These are phyloP conservation scores for Leccinum subspadiceum DNA, from an alignment of 1,284 basidiomycete genomes.

Conservation along the genomic window DNA sequence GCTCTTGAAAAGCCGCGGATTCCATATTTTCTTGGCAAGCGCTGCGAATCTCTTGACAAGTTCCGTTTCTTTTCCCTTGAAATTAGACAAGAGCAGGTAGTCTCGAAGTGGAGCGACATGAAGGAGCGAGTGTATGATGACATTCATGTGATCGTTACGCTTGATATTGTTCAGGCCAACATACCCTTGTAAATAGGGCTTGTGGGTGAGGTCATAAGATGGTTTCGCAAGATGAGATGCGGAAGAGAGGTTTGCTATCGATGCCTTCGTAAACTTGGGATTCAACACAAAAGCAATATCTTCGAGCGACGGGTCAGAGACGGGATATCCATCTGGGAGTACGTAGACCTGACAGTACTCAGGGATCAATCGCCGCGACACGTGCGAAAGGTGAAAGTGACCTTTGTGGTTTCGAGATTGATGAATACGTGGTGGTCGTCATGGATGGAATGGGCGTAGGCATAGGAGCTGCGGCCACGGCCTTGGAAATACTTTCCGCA, in stretches of 20 bases:
- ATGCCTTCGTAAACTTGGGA: constrained; percentile 71
- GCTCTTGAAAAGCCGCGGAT: constrained; percentile 92
- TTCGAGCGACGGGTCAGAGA: constrained; percentile 92
- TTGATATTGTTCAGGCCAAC: constrained; percentile 98
- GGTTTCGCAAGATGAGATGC: constrained; percentile 64
- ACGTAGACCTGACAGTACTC: constrained; percentile 77
- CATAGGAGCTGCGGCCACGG: constrained; percentile 88
- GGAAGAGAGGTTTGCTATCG: constrained; percentile 54
- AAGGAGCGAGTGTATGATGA: constrained; percentile 90
- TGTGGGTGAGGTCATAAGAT: constrained; percentile 81
- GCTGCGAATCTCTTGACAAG: constrained; percentile 84
- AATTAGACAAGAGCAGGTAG: constrained; percentile 77
- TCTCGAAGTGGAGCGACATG: constrained; percentile 91
- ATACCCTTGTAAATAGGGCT: constrained; percentile 89
- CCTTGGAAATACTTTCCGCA: constrained; percentile 99
- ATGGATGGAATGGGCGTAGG: constrained; percentile 96
- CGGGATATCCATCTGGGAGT: constrained; percentile 95
- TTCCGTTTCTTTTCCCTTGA: constrained; percentile 75
- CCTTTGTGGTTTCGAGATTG: constrained; percentile 90
- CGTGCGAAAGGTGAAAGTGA: constrained; percentile 32
- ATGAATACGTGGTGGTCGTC: constrained; percentile 99
- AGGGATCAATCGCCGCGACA: constrained; percentile 19
- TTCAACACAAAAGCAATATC: constrained; percentile 92
- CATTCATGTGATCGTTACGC: constrained; percentile 96
- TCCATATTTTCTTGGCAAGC: constrained; percentile 93